A percentile compares a stretch with the other conserved stretches of the same genome.
phyloP scores from a whole-genome alignment of 257 asterid species.

The Penstemon barbatus region DNA sequence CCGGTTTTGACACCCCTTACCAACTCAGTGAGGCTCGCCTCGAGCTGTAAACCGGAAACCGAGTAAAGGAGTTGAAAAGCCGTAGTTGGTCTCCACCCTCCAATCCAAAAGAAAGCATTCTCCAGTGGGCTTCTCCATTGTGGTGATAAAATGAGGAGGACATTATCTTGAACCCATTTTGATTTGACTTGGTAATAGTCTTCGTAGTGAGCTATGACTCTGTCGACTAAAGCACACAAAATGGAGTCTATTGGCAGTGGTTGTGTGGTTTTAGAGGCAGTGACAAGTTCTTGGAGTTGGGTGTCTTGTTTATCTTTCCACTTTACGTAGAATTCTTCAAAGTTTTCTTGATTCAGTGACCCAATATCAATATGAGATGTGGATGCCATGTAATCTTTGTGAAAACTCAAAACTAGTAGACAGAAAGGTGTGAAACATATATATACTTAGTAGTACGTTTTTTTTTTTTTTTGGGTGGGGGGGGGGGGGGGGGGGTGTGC shows the following conservation, averaged over 20 bases:
- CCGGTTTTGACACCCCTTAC: neutral
- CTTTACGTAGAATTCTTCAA: neutral
- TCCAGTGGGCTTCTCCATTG: slow-evolving; percentile 44
- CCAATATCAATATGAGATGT: too few species aligned
- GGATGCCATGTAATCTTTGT: neutral
- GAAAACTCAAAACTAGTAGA: too few species aligned
- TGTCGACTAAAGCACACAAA: slow-evolving; percentile 11
- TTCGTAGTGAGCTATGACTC: slow-evolving; percentile 36
- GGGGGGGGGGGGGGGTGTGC: too few species aligned
- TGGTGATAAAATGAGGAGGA: slow-evolving; percentile 37
- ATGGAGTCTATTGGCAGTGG: slow-evolving; percentile 8
- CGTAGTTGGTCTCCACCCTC: slow-evolving; percentile 61
- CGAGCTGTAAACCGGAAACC: slow-evolving; percentile 45
- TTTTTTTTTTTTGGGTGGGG: too few species aligned
- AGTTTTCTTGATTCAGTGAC: neutral
- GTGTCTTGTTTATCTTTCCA: slow-evolving; percentile 15
- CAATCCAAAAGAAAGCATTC: slow-evolving; percentile 52
- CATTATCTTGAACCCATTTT: slow-evolving; percentile 26
- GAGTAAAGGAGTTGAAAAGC: slow-evolving; percentile 56
- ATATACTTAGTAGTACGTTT: too few species aligned
- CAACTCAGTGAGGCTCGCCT: slow-evolving; percentile 30
- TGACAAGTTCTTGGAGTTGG: slow-evolving; percentile 20
- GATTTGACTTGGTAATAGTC: slow-evolving; percentile 40
- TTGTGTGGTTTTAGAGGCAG: neutral
- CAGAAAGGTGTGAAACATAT: too few species aligned